Percentiles rank a stretch among this genome's conserved stretches.
These are phyloP conservation scores for Aspergillus pseudoterreus DNA, from an alignment of 2,329 filamentous ascomycete species.

Conservation along the genomic window DNA sequence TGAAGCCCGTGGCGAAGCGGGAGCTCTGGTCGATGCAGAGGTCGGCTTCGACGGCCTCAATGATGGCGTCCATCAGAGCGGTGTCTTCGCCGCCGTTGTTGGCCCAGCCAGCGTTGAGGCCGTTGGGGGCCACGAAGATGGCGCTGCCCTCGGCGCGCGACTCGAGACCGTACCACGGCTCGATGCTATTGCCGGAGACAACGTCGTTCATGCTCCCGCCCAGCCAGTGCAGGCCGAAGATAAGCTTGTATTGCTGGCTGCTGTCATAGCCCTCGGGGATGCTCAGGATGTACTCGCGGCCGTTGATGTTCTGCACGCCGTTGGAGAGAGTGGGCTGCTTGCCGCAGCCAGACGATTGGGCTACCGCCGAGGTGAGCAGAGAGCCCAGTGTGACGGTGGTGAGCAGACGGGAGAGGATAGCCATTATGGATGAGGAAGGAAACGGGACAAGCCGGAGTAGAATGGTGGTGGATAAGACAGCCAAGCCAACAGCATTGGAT, in stretches of 20 bases:
- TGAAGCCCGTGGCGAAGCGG: conserved; percentile 46
- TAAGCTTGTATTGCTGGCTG: background rate
- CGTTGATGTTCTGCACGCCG: conserved; percentile 5
- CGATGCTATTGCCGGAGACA: conserved; percentile 28
- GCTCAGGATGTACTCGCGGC: conserved; percentile 4
- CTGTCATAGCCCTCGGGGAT: conserved; percentile 1
- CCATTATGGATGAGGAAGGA: too few relatives aligned
- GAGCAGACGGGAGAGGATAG: too few relatives aligned
- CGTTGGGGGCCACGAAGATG: conserved; percentile 45
- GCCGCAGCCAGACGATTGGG: conserved; percentile 7
- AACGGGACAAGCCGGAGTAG: too few relatives aligned
- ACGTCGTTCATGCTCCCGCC: conserved; percentile 3
- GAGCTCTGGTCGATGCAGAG: conserved; percentile 43
- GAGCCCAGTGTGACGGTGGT: too few relatives aligned
- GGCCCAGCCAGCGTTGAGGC: conserved; percentile 41
- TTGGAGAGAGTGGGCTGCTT: conserved; percentile 1
- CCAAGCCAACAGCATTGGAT: too few relatives aligned
- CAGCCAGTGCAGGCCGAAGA: conserved; percentile 4
- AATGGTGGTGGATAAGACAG: too few relatives aligned
- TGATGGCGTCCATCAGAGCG: conserved; percentile 38
- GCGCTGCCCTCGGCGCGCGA: conserved; percentile 16
- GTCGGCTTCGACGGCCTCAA: conserved; percentile 35
- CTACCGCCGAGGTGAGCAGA: too few relatives aligned
- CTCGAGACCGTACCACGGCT: conserved; percentile 33
- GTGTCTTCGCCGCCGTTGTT: conserved; percentile 43